Percentiles rank a stretch among this genome's conserved stretches.
Evolutionary conservation across 495 filamentous ascomycete genomes (phyloP).

Genomic region (Durotheca rogersii): DNA sequence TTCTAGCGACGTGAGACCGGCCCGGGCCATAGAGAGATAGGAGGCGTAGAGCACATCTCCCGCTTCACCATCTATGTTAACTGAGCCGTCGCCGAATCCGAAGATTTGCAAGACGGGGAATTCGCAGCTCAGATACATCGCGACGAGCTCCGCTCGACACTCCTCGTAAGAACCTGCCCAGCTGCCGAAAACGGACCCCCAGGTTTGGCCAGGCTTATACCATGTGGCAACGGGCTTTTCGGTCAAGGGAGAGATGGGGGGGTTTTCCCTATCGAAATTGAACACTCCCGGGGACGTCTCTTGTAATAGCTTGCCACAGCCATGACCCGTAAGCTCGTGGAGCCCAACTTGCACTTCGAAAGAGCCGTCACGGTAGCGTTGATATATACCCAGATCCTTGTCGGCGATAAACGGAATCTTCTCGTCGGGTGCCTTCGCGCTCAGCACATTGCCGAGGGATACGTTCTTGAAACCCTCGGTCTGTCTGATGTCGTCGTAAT

Average conservation of each 20-base stretch:
- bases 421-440: constrained; percentile 86
- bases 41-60: constrained; percentile 82
- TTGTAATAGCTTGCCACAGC: constrained; percentile 91
- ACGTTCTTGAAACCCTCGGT: constrained; percentile 98
- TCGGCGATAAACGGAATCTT: constrained; percentile 82
- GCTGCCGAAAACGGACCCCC: constrained; percentile 87
- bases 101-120: constrained; percentile 88
- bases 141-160: constrained; percentile 76
- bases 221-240: constrained; percentile 75
- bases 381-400: constrained; percentile 72
- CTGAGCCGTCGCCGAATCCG: constrained; percentile 75
- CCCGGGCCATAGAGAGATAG: constrained; percentile 90
- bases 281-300: constrained; percentile 77
- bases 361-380: constrained; percentile 74
- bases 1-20: constrained; percentile 80
- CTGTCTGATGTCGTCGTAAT: constrained; percentile 94
- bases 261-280: constrained; percentile 82
- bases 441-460: constrained; percentile 83
- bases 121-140: constrained; percentile 89
- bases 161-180: constrained; percentile 84
- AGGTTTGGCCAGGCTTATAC: constrained; percentile 93
- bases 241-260: constrained; percentile 77
- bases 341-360: constrained; percentile 96
- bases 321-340: constrained; percentile 94
- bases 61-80: constrained; percentile 70